phyloP scores from a whole-genome alignment of 352 stramenopile species.

The Hyphochytrium catenoides region DNA sequence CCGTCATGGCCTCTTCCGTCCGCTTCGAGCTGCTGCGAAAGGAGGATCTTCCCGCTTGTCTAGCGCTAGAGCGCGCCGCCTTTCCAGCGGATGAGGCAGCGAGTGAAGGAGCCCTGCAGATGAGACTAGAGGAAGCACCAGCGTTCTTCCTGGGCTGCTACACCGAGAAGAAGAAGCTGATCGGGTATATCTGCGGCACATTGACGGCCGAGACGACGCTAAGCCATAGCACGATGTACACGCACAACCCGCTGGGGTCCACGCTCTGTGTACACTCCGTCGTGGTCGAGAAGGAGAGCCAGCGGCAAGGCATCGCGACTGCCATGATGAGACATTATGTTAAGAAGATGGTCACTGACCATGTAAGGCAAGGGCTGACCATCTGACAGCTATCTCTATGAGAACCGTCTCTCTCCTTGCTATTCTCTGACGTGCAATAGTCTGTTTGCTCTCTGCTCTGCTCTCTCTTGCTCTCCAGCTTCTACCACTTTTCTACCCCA shows the following conservation, averaged over 20 bases:
- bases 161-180: slow-evolving; percentile 13
- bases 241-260: slow-evolving; percentile 35
- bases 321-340: slow-evolving; percentile 64
- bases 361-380: no score
- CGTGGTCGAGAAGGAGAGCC: slow-evolving; percentile 31
- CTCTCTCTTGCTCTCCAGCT: no score
- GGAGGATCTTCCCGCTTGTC: slow-evolving; percentile 17
- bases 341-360: slow-evolving; percentile 11
- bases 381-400: no score
- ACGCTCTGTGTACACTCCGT: slow-evolving; percentile 72
- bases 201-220: slow-evolving; percentile 24
- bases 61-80: slow-evolving; percentile 22
- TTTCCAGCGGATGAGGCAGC: slow-evolving; percentile 66
- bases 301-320: slow-evolving; percentile 32
- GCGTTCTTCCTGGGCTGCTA: slow-evolving; percentile 31
- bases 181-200: slow-evolving; percentile 71
- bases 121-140: slow-evolving; percentile 46
- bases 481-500: no score
- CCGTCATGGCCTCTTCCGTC: slow-evolving; percentile 3
- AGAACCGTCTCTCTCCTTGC: no score
- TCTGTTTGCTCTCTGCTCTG: no score
- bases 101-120: slow-evolving; percentile 39
- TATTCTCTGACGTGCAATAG: no score
- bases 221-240: slow-evolving; percentile 34
- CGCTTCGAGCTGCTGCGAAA: slow-evolving; percentile 5